phyloP scores from a whole-genome alignment of 164 flowering plant species.

The Protea cynaroides region DNA sequence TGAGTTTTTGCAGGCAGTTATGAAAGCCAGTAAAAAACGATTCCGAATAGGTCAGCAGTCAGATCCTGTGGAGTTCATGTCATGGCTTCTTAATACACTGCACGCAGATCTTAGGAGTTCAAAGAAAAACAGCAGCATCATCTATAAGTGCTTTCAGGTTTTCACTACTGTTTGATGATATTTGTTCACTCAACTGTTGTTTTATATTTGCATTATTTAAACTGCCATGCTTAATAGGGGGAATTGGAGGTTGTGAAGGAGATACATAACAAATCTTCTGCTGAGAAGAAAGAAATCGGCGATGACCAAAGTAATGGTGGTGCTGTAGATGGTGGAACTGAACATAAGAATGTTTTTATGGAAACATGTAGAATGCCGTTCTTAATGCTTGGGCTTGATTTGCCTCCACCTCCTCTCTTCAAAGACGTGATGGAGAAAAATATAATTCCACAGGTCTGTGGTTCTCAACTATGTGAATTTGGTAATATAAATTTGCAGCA shows the following conservation, averaged over 20 bases:
- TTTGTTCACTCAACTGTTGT: not conserved
- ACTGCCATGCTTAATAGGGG: conserved; percentile 41
- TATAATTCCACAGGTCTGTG: conserved; percentile 87
- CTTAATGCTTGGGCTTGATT: conserved; percentile 95
- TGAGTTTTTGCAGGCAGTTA: conserved; percentile 93
- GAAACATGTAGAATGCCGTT: conserved; percentile 86
- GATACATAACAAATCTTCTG: conserved; percentile 35
- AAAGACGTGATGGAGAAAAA: conserved; percentile 96
- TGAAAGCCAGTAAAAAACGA: conserved; percentile 89
- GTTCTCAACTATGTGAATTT: not conserved
- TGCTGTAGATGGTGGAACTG: conserved; percentile 33
- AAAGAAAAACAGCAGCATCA: conserved; percentile 58
- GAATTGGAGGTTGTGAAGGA: conserved; percentile 91
- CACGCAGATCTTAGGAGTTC: conserved; percentile 70
- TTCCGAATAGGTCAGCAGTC: conserved; percentile 87
- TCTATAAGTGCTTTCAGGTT: conserved; percentile 94
- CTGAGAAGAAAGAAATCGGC: conserved; percentile 53
- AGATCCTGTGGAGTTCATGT: conserved; percentile 96
- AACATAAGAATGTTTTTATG: conserved; percentile 19
- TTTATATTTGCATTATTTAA: conserved; percentile 6
- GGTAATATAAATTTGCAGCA: not conserved
- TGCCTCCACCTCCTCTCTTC: conserved; percentile 96
- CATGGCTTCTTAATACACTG: conserved; percentile 94
- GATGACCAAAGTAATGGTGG: conserved; percentile 32
- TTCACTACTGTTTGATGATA: not conserved